Conservation (phyloP, 2,329 filamentous ascomycete genomes). For the Chaetomium strumarium region DNA sequence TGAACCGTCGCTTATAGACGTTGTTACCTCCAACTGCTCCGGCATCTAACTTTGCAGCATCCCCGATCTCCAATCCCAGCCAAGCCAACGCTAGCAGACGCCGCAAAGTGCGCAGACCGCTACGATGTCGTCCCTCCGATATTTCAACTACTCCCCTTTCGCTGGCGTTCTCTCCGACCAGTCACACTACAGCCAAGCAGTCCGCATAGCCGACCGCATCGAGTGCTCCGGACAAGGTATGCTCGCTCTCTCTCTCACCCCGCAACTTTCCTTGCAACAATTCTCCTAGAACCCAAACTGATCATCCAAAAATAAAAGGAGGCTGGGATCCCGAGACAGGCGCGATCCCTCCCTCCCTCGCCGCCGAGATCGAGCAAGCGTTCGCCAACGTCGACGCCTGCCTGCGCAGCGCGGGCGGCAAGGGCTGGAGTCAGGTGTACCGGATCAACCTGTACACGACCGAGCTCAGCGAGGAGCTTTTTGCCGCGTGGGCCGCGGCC, state of each 20-base stretch:
- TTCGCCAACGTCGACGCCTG: slow-evolving; percentile 48
- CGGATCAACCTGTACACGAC: slow-evolving; percentile 37
- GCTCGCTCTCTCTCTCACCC: neutral
- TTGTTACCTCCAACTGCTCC: too few species aligned
- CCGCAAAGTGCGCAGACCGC: neutral
- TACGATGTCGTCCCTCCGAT: slow-evolving; percentile 13
- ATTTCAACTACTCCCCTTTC: slow-evolving; percentile 31
- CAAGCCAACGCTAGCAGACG: too few species aligned
- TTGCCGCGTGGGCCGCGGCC: slow-evolving; percentile 40
- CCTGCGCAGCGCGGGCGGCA: slow-evolving; percentile 43
- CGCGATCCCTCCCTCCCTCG: slow-evolving; percentile 21
- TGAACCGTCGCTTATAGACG: too few species aligned
- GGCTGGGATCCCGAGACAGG: slow-evolving; percentile 14
- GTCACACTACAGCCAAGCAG: slow-evolving; percentile 19
- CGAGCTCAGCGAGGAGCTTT: slow-evolving; percentile 34
- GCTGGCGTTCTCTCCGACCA: slow-evolving; percentile 29
- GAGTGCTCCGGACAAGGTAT: slow-evolving; percentile 43
- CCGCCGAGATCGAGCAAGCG: slow-evolving; percentile 39
- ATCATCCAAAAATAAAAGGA: neutral
- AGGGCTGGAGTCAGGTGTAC: slow-evolving; percentile 26
- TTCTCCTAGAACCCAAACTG: too few species aligned
- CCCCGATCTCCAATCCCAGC: too few species aligned
- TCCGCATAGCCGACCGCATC: slow-evolving; percentile 36
- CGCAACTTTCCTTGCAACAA: too few species aligned
- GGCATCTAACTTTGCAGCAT: too few species aligned